Evolutionary conservation across 2,329 filamentous ascomycete species (phyloP), one percentile per base, ranked within the genome.

Genomic region (Emericellopsis cladophorae): DNA sequence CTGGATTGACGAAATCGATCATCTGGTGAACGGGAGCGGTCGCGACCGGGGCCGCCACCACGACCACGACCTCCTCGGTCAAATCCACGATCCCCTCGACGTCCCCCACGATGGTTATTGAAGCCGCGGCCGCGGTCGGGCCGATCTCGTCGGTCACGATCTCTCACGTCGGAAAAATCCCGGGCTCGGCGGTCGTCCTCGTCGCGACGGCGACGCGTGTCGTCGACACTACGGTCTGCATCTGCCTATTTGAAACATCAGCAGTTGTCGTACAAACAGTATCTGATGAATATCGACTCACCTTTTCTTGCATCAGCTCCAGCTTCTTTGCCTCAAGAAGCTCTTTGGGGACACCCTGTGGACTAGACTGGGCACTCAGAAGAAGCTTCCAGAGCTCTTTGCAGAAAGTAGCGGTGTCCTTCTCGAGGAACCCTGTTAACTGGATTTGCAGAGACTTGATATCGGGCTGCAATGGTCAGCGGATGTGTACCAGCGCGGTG

Each of bases 391-490:
- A 98, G 11, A 98, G 65, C 47, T 95, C 86, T 57, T 94, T 90
- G 61, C 90, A 95, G 56, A 98, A 98, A 0, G 72, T 64, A 2
- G 87, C 70, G 0, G 88, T 92, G 49, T 96, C 87, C 59, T 93
- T 90, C 54, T 95, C 89, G 50, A 98, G 76, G 54, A 98, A 98
- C 2, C 90, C 92, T 2, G 86, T 92, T 47, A 98, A 79, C 53
- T 93, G 84, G 50, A 95, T 95, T 57, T 98, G 92, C 42, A 96
- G 73, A 36, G 83, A 79, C 64, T 96, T 98, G 62, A 96, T 92
- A 58, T 96, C 87, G 48, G 90, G 92, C 89, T 96, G 51, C n/a
- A 29, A 35, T 29, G 26, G 26, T 29, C 6, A 29, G 26, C 26
- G 12, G 26, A 29, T 29, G 9, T 37, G 39, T 40, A 41, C 54